Percentiles rank a stretch among this genome's conserved stretches.
Evolutionary conservation across 352 stramenopile genomes (phyloP).

Genomic region (Phytophthora podocarpi): DNA sequence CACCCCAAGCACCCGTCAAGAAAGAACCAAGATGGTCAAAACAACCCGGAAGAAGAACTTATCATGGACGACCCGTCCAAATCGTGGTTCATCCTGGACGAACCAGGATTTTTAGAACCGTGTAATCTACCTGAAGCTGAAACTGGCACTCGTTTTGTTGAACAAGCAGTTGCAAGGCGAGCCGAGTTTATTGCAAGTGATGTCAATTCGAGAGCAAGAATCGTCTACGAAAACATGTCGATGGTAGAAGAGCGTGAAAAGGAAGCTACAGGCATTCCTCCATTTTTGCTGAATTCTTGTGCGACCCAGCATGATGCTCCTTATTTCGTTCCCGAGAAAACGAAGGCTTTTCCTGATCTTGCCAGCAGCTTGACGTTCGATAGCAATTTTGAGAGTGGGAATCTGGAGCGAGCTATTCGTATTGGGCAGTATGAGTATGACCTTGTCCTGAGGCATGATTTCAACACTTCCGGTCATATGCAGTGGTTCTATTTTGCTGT

Average conservation of each 20-base stretch:
- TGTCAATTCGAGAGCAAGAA: conserved; percentile 34
- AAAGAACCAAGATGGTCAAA: conserved; percentile 19
- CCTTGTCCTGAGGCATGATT: conserved; percentile 84
- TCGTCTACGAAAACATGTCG: conserved; percentile 63
- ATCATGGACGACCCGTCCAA: no score
- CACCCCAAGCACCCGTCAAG: conserved; percentile 44
- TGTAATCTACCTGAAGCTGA: conserved; percentile 25
- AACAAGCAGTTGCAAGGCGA: conserved; percentile 20
- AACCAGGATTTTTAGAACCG: conserved; percentile 29
- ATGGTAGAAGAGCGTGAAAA: conserved; percentile 27
- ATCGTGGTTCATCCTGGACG: conserved; percentile 36
- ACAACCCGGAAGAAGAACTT: conserved; percentile 28
- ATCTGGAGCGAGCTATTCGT: conserved; percentile 86
- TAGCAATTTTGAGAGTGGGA: conserved; percentile 93
- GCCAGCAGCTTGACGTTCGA: conserved; percentile 85
- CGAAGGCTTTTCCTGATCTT: conserved; percentile 20
- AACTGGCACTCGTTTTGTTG: conserved; percentile 16
- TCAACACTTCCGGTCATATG: conserved; percentile 83
- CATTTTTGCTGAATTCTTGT: conserved; percentile 25
- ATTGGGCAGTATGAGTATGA: conserved; percentile 91
- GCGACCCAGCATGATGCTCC: conserved; percentile 13
- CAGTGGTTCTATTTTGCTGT: conserved; percentile 97
- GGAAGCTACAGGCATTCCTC: conserved; percentile 20
- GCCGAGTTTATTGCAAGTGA: conserved; percentile 50
- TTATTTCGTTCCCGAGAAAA: conserved; percentile 47